These are phyloP conservation scores for Polytrichum formosum DNA, from an alignment of 225 moss, liverwort and hornwort genomes.

Conservation along the genomic window DNA sequence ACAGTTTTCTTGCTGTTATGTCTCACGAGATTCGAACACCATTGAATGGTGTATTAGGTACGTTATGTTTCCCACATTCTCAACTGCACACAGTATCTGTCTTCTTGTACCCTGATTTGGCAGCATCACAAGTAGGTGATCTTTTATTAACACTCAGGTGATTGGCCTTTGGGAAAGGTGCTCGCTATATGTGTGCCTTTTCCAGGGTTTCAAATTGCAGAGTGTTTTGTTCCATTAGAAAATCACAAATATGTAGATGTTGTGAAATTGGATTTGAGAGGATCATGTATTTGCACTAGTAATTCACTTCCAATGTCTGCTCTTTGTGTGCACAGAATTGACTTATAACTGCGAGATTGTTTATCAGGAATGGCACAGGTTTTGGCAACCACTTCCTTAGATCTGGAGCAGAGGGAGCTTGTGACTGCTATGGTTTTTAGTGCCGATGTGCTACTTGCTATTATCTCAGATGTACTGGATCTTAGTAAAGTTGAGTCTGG, in stretches of 20 bases:
- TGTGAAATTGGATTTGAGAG: too few relatives aligned
- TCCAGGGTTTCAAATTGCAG: too few relatives aligned
- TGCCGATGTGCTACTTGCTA: slow-evolving; percentile 57
- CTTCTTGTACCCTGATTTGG: not conserved
- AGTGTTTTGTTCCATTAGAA: too few relatives aligned
- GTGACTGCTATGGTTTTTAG: slow-evolving; percentile 65
- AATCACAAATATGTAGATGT: too few relatives aligned
- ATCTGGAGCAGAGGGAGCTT: slow-evolving; percentile 51
- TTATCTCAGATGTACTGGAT: slow-evolving; percentile 60
- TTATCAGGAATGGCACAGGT: slow-evolving; percentile 56
- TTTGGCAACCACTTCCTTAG: slow-evolving; percentile 47
- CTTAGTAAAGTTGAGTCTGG: slow-evolving; percentile 59
- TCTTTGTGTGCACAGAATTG: too few relatives aligned
- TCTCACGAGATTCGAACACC: slow-evolving; percentile 66
- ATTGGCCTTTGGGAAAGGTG: too few relatives aligned
- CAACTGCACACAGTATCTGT: not conserved
- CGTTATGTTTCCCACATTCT: not conserved
- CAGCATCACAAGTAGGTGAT: too few relatives aligned
- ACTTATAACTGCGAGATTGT: slow-evolving; percentile 1
- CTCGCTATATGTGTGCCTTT: too few relatives aligned
- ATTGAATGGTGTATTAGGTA: slow-evolving; percentile 59
- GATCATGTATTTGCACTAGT: too few relatives aligned
- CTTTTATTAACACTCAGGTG: too few relatives aligned
- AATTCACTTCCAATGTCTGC: too few relatives aligned
- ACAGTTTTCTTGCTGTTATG: slow-evolving; percentile 58